Percentiles rank a stretch among this genome's conserved stretches.
phyloP scores from a whole-genome alignment of 306 rosid species.

The Hippophae gyantsensis region DNA sequence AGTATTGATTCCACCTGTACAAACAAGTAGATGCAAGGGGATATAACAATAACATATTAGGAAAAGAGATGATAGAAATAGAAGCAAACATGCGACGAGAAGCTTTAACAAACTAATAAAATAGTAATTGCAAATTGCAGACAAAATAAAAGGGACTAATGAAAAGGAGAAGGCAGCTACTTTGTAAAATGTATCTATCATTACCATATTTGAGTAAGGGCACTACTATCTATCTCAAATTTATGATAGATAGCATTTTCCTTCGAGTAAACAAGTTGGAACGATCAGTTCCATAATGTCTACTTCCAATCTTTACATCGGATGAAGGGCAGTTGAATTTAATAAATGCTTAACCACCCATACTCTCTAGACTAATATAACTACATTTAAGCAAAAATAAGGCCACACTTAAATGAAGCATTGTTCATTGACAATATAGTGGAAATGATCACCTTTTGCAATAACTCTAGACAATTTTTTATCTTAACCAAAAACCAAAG shows the following conservation, averaged over 20 bases:
- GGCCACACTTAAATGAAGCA: too few species aligned
- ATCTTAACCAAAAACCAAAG: neutral
- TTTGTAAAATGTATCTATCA: too few species aligned
- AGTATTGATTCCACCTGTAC: constrained; percentile 80
- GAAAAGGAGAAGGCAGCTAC: too few species aligned
- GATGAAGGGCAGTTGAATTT: neutral
- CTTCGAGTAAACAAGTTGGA: constrained; percentile 3
- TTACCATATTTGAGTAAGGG: too few species aligned
- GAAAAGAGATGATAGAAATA: neutral
- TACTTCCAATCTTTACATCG: neutral
- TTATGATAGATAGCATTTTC: neutral
- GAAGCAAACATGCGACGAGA: constrained; percentile 1
- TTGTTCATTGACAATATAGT: too few species aligned
- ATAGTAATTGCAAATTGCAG: neutral
- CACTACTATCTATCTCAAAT: neutral
- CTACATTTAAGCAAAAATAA: too few species aligned
- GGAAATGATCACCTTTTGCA: too few species aligned
- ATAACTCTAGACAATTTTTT: too few species aligned
- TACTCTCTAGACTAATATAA: neutral
- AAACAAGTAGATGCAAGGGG: constrained; percentile 7
- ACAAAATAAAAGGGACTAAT: too few species aligned
- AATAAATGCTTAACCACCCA: neutral
- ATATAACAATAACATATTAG: neutral
- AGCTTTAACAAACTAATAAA: constrained; percentile 8
- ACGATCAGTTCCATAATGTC: constrained; percentile 2